phyloP scores from a whole-genome alignment of 306 rosid species.

The Sphenostylis stenocarpa region DNA sequence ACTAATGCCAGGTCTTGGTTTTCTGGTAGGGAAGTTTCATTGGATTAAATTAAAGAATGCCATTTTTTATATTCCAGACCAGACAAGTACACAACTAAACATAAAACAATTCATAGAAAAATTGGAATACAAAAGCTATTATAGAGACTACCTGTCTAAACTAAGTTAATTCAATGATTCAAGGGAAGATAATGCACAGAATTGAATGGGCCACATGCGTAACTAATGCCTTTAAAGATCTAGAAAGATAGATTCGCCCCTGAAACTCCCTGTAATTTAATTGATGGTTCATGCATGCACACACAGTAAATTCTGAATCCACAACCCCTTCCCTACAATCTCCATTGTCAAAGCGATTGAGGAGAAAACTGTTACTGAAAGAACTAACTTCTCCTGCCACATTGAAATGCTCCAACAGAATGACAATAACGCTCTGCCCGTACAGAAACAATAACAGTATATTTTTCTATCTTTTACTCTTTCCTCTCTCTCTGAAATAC shows the following conservation, averaged over 20 bases:
- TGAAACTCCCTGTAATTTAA: conserved; percentile 20
- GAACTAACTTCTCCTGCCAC: too few species aligned
- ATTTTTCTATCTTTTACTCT: too few species aligned
- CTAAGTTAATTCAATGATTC: conserved; percentile 1
- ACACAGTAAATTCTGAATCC: background rate
- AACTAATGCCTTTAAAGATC: background rate
- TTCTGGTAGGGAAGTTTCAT: background rate
- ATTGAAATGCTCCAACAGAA: too few species aligned
- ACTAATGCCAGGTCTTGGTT: conserved; percentile 6
- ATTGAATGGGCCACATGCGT: background rate
- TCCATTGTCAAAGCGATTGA: conserved; percentile 16
- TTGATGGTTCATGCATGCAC: background rate
- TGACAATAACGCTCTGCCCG: too few species aligned
- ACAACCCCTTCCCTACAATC: background rate
- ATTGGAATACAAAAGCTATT: background rate
- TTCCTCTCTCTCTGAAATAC: too few species aligned
- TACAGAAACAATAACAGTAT: too few species aligned
- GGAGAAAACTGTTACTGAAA: conserved; percentile 24
- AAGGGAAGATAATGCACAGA: background rate
- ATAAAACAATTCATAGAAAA: background rate
- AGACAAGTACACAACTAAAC: background rate
- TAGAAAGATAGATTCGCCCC: background rate
- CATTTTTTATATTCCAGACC: background rate
- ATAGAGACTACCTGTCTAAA: background rate
- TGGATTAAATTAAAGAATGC: background rate